Evolutionary conservation across 129 eudicot species (phyloP).

Genomic region (Pseudognaphalium luteoalbum): DNA sequence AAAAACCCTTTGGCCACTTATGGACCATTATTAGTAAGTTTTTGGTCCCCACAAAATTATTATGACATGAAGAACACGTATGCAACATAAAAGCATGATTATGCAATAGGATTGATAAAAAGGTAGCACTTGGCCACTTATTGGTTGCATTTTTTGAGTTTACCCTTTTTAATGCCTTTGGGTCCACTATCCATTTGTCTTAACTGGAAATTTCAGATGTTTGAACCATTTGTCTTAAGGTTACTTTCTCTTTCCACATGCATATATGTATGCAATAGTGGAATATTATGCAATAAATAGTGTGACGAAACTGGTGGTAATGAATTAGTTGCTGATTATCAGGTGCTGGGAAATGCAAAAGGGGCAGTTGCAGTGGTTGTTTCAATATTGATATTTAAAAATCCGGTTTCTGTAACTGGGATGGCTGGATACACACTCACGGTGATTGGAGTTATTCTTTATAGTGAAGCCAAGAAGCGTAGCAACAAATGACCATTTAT

Average conservation of each 20-base stretch:
- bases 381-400: constrained; percentile 78
- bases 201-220: neutral
- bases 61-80: neutral
- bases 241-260: neutral
- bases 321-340: constrained; percentile 18
- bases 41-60: neutral
- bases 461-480: constrained; percentile 88
- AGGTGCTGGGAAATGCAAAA: constrained; percentile 95
- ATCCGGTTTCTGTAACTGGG: constrained; percentile 94
- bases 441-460: constrained; percentile 81
- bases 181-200: neutral
- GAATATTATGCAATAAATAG: neutral
- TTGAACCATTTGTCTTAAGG: neutral
- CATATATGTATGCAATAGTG: neutral
- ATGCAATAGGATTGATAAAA: neutral
- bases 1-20: neutral
- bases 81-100: neutral
- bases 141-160: constrained; percentile 13
- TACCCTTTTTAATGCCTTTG: neutral
- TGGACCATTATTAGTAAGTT: neutral
- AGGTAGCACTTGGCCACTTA: constrained; percentile 11
- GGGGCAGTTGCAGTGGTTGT: constrained; percentile 96
- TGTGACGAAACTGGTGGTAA: neutral
- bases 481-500: constrained; percentile 45
- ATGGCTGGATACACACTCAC: constrained; percentile 87